Evolutionary conservation across 2,329 filamentous ascomycete genomes (phyloP).

Genomic region (Exophiala oligosperma): DNA sequence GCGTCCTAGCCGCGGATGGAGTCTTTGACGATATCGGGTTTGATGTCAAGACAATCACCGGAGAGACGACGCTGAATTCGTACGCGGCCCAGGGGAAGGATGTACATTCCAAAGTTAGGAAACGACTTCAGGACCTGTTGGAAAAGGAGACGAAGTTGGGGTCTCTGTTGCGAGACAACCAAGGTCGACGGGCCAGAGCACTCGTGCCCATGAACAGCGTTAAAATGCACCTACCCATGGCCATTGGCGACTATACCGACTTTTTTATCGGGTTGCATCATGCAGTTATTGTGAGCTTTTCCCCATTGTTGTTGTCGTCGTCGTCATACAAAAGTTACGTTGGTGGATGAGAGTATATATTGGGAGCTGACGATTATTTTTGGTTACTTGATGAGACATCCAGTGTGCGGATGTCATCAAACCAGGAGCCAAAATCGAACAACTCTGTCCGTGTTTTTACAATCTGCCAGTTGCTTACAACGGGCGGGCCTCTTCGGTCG

Average conservation of each 20-base stretch:
- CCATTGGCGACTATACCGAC: constrained; percentile 59
- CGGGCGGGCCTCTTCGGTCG: constrained; percentile 64
- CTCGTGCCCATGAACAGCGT: constrained; percentile 38
- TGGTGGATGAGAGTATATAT: background rate
- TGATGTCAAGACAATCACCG: background rate
- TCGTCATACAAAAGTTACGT: no score
- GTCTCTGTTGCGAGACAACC: constrained; percentile 7
- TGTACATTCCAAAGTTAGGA: constrained; percentile 42
- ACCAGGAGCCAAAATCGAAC: constrained; percentile 5
- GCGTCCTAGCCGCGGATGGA: constrained; percentile 1
- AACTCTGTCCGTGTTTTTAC: constrained; percentile 12
- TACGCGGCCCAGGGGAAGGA: constrained; percentile 49
- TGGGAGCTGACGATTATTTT: background rate
- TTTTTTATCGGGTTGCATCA: constrained; percentile 42
- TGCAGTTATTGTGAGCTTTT: constrained; percentile 6
- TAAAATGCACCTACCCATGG: constrained; percentile 56
- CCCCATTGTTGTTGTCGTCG: no score
- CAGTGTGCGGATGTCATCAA: constrained; percentile 5
- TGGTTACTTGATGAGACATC: no score
- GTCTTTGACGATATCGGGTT: constrained; percentile 10
- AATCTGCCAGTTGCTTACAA: constrained; percentile 20
- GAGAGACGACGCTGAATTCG: constrained; percentile 46
- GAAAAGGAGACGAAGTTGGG: constrained; percentile 1
- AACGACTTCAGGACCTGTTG: constrained; percentile 35
- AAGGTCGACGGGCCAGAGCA: background rate